Evolutionary conservation across 1,284 basidiomycete genomes (phyloP).

Genomic region (Stygiomarasmius scandens): DNA sequence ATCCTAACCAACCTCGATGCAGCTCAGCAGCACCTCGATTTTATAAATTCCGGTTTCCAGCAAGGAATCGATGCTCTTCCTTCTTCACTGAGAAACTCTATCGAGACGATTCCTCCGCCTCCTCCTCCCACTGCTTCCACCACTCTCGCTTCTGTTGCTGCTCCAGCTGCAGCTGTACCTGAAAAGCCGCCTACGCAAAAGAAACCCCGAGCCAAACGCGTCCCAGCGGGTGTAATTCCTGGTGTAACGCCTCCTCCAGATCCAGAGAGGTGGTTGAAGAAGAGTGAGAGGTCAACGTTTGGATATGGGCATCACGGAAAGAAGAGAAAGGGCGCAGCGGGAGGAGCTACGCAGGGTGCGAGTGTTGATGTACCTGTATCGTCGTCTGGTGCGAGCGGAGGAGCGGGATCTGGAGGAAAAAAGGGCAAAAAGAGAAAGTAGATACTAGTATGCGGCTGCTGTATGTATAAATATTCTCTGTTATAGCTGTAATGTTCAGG

Average conservation of each 20-base stretch:
- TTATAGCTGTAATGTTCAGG: too few species aligned
- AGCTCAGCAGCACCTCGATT: conserved; percentile 78
- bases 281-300: conserved; percentile 11
- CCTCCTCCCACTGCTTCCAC: conserved; percentile 35
- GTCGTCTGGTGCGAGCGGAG: background rate
- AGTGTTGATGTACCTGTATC: background rate
- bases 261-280: conserved; percentile 78
- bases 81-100: conserved; percentile 46
- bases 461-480: too few species aligned
- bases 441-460: background rate
- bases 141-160: conserved; percentile 23
- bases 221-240: conserved; percentile 70
- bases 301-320: background rate
- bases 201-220: conserved; percentile 64
- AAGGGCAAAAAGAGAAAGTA: conserved; percentile 17
- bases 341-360: conserved; percentile 17
- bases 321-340: conserved; percentile 21
- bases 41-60: conserved; percentile 72
- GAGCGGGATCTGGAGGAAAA: conserved; percentile 1
- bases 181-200: conserved; percentile 35
- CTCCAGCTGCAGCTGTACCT: conserved; percentile 23
- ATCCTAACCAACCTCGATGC: conserved; percentile 83
- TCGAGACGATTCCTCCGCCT: conserved; percentile 66
- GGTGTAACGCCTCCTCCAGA: conserved; percentile 78
- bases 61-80: conserved; percentile 63